phyloP scores from a whole-genome alignment of 140 eudicot genomes.

The Ambrosia hybrid region DNA sequence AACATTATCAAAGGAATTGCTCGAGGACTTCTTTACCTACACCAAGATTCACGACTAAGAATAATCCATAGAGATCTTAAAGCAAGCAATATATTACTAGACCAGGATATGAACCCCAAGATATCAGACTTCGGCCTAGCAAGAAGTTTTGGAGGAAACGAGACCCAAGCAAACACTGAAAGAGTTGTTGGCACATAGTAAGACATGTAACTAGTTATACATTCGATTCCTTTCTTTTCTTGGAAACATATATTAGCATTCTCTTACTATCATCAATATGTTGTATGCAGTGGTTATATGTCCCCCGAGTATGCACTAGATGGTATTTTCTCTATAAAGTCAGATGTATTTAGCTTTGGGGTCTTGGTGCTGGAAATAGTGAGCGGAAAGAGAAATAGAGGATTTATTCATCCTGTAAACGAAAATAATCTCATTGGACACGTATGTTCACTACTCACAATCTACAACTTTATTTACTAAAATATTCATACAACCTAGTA shows the following conservation, averaged over 20 bases:
- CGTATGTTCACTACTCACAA: conserved; percentile 28
- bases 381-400: conserved; percentile 20
- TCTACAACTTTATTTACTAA: neutral
- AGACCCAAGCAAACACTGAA: conserved; percentile 33
- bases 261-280: neutral
- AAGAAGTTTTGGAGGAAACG: conserved; percentile 35
- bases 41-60: conserved; percentile 42
- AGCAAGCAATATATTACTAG: conserved; percentile 35
- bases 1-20: conserved; percentile 42
- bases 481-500: neutral
- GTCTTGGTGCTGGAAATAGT: too few species aligned
- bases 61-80: conserved; percentile 47
- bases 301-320: too few species aligned
- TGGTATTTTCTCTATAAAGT: too few species aligned
- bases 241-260: too few species aligned
- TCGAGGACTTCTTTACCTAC: conserved; percentile 41
- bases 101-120: conserved; percentile 35
- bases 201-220: neutral
- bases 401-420: conserved; percentile 32
- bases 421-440: conserved; percentile 54
- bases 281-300: conserved; percentile 42
- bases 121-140: conserved; percentile 39
- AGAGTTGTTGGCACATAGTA: conserved; percentile 42
- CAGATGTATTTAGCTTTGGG: too few species aligned
- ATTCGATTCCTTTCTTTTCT: too few species aligned